A percentile compares a stretch with the other conserved stretches of the same genome.
phyloP scores from a whole-genome alignment of 2,329 filamentous ascomycete genomes.

The Fusarium circinatum region DNA sequence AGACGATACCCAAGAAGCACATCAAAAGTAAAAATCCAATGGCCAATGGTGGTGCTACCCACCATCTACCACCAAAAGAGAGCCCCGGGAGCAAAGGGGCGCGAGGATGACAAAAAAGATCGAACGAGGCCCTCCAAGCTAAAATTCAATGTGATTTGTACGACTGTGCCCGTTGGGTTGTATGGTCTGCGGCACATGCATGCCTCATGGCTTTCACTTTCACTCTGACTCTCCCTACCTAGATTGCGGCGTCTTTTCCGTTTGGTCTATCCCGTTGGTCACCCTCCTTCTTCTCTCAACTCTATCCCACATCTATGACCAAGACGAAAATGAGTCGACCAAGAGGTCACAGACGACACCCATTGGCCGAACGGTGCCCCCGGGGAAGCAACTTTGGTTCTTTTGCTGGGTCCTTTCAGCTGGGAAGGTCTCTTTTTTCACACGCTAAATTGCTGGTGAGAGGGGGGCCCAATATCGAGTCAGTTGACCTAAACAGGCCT shows the following conservation, averaged over 20 bases:
- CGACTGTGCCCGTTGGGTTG: not conserved
- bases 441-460: constrained; percentile 29
- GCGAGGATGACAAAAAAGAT: constrained; percentile 23
- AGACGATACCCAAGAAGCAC: constrained; percentile 26
- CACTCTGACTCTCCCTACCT: not conserved
- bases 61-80: not conserved
- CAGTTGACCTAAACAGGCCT: constrained; percentile 37
- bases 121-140: constrained; percentile 26
- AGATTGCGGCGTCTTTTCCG: constrained; percentile 28
- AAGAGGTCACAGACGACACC: constrained; percentile 4
- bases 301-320: constrained; percentile 1
- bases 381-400: constrained; percentile 24
- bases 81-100: not conserved
- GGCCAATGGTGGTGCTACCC: not conserved
- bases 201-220: constrained; percentile 16
- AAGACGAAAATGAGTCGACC: constrained; percentile 15
- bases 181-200: not conserved
- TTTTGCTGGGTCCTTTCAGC: constrained; percentile 35
- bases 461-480: constrained; percentile 33
- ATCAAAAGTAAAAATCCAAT: constrained; percentile 23
- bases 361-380: constrained; percentile 28
- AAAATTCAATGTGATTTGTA: constrained; percentile 1
- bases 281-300: constrained; percentile 17
- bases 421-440: constrained; percentile 22
- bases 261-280: constrained; percentile 23